A percentile compares a stretch with the other conserved stretches of the same genome.
These are phyloP conservation scores for Pseudogymnoascus sp. DNA, from an alignment of 2,329 filamentous ascomycete genomes.

Conservation along the genomic window DNA sequence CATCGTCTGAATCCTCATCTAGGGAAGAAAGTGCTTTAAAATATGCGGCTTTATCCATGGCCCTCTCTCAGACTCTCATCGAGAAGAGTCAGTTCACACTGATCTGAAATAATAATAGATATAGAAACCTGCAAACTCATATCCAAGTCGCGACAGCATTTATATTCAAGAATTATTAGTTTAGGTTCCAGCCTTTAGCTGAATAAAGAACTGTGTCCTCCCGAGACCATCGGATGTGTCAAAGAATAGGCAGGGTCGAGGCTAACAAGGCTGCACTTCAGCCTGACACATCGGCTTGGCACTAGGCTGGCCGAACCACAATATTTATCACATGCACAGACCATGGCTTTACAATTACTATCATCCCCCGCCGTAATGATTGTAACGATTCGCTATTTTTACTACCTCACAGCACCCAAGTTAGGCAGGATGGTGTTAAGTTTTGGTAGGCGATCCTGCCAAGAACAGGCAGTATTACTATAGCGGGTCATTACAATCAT, in stretches of 20 bases:
- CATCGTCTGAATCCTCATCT: conserved; percentile 23
- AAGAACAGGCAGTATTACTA: no score
- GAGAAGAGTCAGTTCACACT: not conserved
- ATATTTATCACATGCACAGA: not conserved
- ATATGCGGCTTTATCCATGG: conserved; percentile 14
- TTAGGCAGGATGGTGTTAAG: no score
- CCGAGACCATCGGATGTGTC: not conserved
- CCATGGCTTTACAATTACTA: not conserved
- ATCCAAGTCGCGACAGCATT: not conserved
- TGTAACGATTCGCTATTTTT: no score
- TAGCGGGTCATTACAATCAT: no score
- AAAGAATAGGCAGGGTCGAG: not conserved
- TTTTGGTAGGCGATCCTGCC: no score
- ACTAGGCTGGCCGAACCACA: not conserved
- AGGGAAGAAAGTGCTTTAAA: conserved; percentile 23
- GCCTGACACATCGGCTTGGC: not conserved
- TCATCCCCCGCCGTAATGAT: no score
- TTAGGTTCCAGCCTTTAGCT: conserved; percentile 3
- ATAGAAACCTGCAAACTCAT: not conserved
- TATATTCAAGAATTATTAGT: conserved; percentile 6
- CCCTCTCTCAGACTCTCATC: not conserved
- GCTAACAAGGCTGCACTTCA: not conserved
- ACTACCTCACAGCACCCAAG: no score
- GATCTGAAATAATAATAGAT: not conserved
- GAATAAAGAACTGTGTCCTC: not conserved